Evolutionary conservation across 129 eudicot species (phyloP).

Genomic region (Flaveria ramosissima): DNA sequence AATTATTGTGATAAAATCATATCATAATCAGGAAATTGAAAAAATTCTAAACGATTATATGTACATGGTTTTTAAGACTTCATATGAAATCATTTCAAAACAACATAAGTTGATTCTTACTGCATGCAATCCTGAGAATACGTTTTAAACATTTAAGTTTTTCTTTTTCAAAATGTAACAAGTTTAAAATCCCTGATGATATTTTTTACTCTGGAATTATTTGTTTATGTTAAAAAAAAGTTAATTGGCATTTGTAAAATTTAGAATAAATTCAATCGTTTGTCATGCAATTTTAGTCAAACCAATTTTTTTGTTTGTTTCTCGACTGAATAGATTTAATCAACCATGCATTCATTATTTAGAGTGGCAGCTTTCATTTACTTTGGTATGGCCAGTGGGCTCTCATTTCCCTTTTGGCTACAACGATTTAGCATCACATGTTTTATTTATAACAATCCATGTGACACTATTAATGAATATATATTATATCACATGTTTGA

Average conservation of each 20-base stretch:
- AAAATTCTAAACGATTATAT: no score
- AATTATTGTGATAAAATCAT: no score
- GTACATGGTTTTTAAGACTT: no score
- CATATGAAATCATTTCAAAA: no score
- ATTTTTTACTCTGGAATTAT: neutral
- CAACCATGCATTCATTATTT: slow-evolving; percentile 15
- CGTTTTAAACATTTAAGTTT: no score
- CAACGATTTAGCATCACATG: neutral
- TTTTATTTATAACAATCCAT: neutral
- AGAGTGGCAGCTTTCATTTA: neutral
- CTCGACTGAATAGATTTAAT: neutral
- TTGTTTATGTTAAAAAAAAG: neutral
- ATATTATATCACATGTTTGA: neutral
- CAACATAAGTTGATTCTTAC: no score
- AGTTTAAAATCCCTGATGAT: neutral
- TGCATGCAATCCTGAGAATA: no score
- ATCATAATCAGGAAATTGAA: no score
- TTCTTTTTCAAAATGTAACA: no score
- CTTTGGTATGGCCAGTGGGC: neutral
- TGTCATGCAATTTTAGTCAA: no score
- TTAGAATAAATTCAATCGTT: neutral
- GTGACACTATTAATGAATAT: neutral
- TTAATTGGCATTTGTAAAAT: neutral
- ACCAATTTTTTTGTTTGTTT: neutral
- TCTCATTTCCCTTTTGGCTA: slow-evolving; percentile 5